Base-by-base conservation (phyloP, 345 rosid species). In the Eutrema japonicum region DNA sequence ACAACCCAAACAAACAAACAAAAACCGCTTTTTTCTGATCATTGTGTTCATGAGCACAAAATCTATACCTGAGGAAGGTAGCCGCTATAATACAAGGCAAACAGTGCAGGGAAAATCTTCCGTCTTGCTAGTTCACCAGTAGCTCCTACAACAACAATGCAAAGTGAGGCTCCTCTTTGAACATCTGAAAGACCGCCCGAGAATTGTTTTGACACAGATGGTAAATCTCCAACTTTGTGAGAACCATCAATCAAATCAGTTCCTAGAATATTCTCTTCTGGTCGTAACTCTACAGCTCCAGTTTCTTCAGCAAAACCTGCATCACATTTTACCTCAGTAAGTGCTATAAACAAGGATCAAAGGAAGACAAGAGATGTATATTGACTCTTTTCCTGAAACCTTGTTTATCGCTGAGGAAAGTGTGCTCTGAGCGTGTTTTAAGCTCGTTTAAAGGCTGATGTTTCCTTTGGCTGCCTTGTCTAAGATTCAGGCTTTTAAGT, bases 131-230 rank as follows among this genome's bases (percentile, higher is more conserved):
- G 78, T 69, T 86, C 95, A 63, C 95, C 92, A 1, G 88, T 88
- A 48, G 97, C 97, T 75, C 95, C 95, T 10, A 87, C 82, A 38
- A 88, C 91, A 57, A 87, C 87, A 72, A 91, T 87, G 83, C 86
- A 80, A 35, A 91, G 90, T 5, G 91, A 87, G 49, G 87, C 74
- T 0, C 78, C 83, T 78, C 65, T 46, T 37, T 22, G 58, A 7
- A 70, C 80, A 68, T 71, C 71, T 11, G 76, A 64, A 43, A 72
- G 45, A 42, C 18, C 69, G 3, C 62, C 77, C 47, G 30, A 72
- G 60, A 72, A 51, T 74, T 66, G 65, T 43, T 76, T 73, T 16
- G 56, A 29, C 65, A 62, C 27, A 30, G 33, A 26, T 41, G 47
- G 46, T 41, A 7, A 18, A 16, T 67, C 68, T 37, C 38, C 78